Evolutionary conservation across 352 stramenopile species (phyloP), one percentile per base, ranked within the genome.

Genomic region (Pythium diclinum): DNA sequence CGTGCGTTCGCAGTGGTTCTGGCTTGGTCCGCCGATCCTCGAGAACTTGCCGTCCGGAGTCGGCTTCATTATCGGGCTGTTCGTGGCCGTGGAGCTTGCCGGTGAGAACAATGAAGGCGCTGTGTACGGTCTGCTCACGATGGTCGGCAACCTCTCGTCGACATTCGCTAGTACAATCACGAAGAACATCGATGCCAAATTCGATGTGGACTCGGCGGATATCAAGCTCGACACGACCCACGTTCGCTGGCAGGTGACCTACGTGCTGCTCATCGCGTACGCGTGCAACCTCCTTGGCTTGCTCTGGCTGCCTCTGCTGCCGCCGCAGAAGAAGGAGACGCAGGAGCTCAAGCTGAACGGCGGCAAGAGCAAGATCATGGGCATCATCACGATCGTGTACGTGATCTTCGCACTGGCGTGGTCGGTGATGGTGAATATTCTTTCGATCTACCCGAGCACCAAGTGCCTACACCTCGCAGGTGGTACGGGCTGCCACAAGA

Each of bases 71-170:
- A 63, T 74, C 19, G 54, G 25, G 32, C 3, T 42, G 25, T 69
- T 53, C 47, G 56, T 64, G 32, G 49, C 67, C 10, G 68, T 74
- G 17, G 63, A 75, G 33, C 16, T 75, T 23, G 56, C 54, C 21
- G 67, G 72, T 33, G 60, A 61, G 11, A 63, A 57, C 23, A 63
- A 67, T 40, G 67, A 74, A 65, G 63, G 42, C 11, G 54, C 59
- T n/a, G 62, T 56, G 0, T 63, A 64, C 19, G 63, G 51, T 38
- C 51, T 74, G 44, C 19, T 67, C n/a, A 58, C 68, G 48, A 74
- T 63, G 16, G 33, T 67, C 16, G 38, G 21, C 14, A 69, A 74
- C 54, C 11, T 68, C 13, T 51, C 52, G 19, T 34, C 36, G 17
- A 57, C 68, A 0, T 56, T 74, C 23, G 68, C 63, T 0, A 33